Conservation (phyloP, 495 filamentous ascomycete genomes). For the Aspergillus affinis region DNA sequence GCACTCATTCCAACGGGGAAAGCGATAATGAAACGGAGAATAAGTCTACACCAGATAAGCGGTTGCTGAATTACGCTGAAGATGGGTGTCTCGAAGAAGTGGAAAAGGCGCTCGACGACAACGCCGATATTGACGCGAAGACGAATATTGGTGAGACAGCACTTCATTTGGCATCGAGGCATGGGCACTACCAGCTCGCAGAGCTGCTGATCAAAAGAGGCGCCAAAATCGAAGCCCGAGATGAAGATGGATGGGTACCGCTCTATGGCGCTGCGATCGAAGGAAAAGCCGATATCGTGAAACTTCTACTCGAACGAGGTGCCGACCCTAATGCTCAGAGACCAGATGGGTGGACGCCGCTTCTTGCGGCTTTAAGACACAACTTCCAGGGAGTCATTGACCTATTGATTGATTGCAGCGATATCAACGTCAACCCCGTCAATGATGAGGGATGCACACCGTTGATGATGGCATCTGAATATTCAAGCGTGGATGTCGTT, state of each 20-base stretch:
- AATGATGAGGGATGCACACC: too few species aligned
- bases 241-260: neutral
- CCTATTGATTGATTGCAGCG: too few species aligned
- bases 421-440: too few species aligned
- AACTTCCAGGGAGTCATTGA: neutral
- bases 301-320: neutral
- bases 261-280: neutral
- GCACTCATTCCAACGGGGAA: neutral
- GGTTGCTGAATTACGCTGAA: neutral
- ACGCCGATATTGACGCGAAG: neutral
- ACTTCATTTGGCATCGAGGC: neutral
- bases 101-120: neutral
- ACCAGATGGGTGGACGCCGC: neutral
- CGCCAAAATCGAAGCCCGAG: neutral
- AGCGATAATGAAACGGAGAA: neutral
- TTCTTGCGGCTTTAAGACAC: neutral
- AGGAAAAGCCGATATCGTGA: neutral
- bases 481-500: too few species aligned
- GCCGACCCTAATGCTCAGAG: neutral
- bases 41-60: neutral
- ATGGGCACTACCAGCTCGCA: neutral
- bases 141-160: neutral
- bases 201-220: neutral
- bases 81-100: neutral
- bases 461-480: too few species aligned